Percentiles rank a stretch among this genome's conserved stretches.
Conservation (phyloP, 192 early-diverging fungal species). For the Gryganskiella cystojenkinii region DNA sequence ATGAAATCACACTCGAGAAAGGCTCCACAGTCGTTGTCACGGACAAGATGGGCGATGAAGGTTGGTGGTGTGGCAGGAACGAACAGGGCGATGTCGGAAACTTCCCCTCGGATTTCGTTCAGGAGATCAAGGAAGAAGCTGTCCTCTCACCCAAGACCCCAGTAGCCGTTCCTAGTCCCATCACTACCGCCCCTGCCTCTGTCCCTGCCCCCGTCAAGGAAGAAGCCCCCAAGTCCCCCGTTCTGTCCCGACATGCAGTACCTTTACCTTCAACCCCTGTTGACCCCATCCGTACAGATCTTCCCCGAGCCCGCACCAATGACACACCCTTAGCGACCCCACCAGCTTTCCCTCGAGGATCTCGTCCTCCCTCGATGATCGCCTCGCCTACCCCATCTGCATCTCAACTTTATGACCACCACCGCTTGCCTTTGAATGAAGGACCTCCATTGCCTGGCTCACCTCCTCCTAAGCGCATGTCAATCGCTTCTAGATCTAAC, state of each 20-base stretch:
- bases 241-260: constrained; percentile 15
- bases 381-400: constrained; percentile 14
- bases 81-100: constrained; percentile 63
- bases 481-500: constrained; percentile 24
- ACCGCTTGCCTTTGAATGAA: not conserved
- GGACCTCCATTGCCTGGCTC: constrained; percentile 41
- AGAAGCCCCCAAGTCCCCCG: constrained; percentile 37
- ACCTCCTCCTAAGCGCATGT: constrained; percentile 34
- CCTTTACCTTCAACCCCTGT: constrained; percentile 24
- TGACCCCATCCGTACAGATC: constrained; percentile 22
- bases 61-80: constrained; percentile 66
- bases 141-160: constrained; percentile 12
- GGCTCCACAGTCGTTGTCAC: constrained; percentile 58
- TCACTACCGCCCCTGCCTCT: not conserved
- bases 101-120: constrained; percentile 67
- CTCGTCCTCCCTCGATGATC: constrained; percentile 49
- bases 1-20: constrained; percentile 58
- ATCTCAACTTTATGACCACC: constrained; percentile 10
- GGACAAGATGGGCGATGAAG: constrained; percentile 59
- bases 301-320: constrained; percentile 16
- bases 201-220: constrained; percentile 10
- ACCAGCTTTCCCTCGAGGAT: constrained; percentile 26
- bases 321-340: constrained; percentile 29
- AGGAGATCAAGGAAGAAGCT: constrained; percentile 55
- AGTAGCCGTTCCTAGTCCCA: not conserved